Conservation (phyloP, 2,329 filamentous ascomycete genomes). For the Fusarium anguioides region DNA sequence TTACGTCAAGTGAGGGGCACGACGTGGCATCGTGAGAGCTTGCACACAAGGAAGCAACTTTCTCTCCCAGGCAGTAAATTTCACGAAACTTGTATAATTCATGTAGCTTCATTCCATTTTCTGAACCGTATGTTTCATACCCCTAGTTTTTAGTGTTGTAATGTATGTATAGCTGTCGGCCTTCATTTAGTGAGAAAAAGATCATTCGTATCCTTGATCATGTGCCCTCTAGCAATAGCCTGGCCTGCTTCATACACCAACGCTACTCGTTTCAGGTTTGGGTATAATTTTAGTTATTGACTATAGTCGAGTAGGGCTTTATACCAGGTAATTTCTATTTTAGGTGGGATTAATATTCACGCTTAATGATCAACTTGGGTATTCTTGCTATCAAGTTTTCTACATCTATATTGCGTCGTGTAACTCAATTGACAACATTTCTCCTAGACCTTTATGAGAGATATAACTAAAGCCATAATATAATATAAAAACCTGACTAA, state of each 20-base stretch:
- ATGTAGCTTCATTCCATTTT: neutral
- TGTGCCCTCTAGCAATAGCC: neutral
- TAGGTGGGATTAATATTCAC: neutral
- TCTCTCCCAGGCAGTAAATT: neutral
- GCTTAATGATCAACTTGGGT: neutral
- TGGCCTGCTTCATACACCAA: neutral
- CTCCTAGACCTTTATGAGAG: neutral
- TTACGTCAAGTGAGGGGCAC: conserved; percentile 40
- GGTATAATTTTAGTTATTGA: neutral
- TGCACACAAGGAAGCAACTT: neutral
- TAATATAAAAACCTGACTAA: neutral
- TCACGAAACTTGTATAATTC: neutral
- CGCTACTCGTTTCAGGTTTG: neutral
- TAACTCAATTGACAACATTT: neutral
- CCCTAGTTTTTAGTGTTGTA: too few species aligned
- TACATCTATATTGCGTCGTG: too few species aligned
- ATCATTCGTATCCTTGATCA: neutral
- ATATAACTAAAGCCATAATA: neutral
- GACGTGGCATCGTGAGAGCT: conserved; percentile 15
- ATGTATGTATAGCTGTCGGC: neutral
- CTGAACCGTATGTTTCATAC: too few species aligned
- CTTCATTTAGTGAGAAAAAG: neutral
- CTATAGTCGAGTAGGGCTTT: too few species aligned
- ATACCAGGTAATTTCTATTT: too few species aligned
- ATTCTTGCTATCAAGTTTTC: too few species aligned